A percentile compares a stretch with the other conserved stretches of the same genome.
Evolutionary conservation across 495 filamentous ascomycete species (phyloP).

Genomic region (Monascus purpureus): DNA sequence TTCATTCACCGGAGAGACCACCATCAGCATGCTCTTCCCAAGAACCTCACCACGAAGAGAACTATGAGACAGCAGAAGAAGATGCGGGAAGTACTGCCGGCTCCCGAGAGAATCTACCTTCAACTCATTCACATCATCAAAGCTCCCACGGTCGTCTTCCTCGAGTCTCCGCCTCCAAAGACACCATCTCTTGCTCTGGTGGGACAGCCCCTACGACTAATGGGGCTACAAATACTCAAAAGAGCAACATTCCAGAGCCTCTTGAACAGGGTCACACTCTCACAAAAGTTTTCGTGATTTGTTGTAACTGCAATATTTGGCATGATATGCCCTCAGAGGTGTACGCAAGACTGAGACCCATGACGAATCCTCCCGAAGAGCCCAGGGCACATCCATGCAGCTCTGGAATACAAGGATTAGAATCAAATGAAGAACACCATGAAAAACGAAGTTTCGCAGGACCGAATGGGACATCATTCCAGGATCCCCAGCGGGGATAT

Average conservation of each 20-base stretch:
- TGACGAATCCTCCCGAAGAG: constrained; percentile 20
- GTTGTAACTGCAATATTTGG: constrained; percentile 69
- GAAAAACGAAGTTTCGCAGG: no score
- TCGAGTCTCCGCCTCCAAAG: no score
- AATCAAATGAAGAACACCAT: no score
- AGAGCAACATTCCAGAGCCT: constrained; percentile 10
- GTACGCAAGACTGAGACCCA: constrained; percentile 53
- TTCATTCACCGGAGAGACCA: no score
- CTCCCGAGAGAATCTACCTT: background rate
- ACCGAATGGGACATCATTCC: constrained; percentile 3
- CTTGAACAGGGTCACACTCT: constrained; percentile 32
- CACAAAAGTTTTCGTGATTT: constrained; percentile 68
- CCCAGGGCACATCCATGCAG: constrained; percentile 6
- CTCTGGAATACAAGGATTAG: no score
- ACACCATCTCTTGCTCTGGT: no score
- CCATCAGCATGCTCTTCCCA: constrained; percentile 7
- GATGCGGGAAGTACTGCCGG: constrained; percentile 8
- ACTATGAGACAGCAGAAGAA: constrained; percentile 28
- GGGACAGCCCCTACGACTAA: no score
- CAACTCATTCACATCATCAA: background rate
- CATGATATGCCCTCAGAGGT: constrained; percentile 66
- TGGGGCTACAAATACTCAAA: no score
- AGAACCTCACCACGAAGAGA: constrained; percentile 11
- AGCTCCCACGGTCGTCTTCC: background rate
- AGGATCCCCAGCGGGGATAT: constrained; percentile 18